A percentile compares a stretch with the other conserved stretches of the same genome.
Evolutionary conservation across 2,329 filamentous ascomycete genomes (phyloP).

Genomic region (Polytolypa hystricis): DNA sequence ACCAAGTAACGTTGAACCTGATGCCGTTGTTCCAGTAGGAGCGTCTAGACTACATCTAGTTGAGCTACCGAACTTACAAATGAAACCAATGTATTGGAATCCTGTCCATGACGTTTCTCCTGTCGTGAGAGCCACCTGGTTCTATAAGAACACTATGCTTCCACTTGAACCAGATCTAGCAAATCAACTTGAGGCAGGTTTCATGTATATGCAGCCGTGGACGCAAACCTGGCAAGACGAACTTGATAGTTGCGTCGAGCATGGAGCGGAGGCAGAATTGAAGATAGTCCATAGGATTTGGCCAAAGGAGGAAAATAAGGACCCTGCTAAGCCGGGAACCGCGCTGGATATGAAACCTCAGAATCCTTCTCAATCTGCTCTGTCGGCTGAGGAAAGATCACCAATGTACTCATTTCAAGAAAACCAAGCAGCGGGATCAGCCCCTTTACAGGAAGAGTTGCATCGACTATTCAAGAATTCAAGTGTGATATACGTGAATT

Average conservation of each 20-base stretch:
- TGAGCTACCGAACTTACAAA: conserved; percentile 60
- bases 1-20: conserved; percentile 21
- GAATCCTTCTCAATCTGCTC: background rate
- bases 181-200: conserved; percentile 87
- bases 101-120: conserved; percentile 79
- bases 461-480: conserved; percentile 57
- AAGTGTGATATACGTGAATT: conserved; percentile 78
- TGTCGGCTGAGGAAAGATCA: conserved; percentile 8
- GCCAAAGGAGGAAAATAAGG: conserved; percentile 46
- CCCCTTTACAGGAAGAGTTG: conserved; percentile 32
- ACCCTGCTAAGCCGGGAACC: conserved; percentile 25
- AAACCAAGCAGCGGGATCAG: conserved; percentile 32
- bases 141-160: conserved; percentile 90
- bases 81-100: conserved; percentile 98
- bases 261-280: conserved; percentile 80
- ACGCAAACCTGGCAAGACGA: conserved; percentile 89
- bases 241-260: conserved; percentile 76
- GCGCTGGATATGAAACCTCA: conserved; percentile 26
- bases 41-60: conserved; percentile 85
- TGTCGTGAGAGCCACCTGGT: conserved; percentile 86
- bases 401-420: conserved; percentile 18
- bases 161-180: conserved; percentile 76
- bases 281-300: conserved; percentile 79
- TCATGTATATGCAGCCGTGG: conserved; percentile 75
- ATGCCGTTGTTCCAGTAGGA: conserved; percentile 66